Base-by-base conservation (phyloP, 768 basidiomycete genomes). In the Phylloporus sp. region DNA sequence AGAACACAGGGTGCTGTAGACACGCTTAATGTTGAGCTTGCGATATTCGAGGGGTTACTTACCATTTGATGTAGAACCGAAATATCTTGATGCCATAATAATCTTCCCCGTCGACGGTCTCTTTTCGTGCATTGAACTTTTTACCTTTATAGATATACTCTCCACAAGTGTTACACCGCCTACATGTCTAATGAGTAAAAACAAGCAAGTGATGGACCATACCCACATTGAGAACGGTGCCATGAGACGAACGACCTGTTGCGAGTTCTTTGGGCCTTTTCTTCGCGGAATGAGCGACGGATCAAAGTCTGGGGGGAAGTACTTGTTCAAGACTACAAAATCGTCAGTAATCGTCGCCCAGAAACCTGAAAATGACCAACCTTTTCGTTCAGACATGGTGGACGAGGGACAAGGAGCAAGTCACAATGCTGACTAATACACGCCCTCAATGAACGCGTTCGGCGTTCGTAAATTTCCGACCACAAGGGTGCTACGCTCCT, bases 121-220 rank as follows among this genome's bases (percentile, higher is more conserved):
- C 97, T 68, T 99, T 98, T 44, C 95, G 80, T 6, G 97, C 97
- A 61, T 99, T 98, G 76, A 99, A 99, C 72, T 99, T 99, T 77
- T 99, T 99, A 42, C 97, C 97, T 69, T 99, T 97, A 73, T 97
- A 95, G 49, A 99, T 89, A 63, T 98, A 99, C 73, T 99, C 97
- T 43, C 95, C 97, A 62, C 97, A 99, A 4, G 91, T 91, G 61
- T 93, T 95, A 63, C 88, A 89, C 60, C 91, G 84, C 89, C 90
- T 91, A 40, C 6, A 42, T 27, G 27, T 29, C n/a, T 4, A 11
- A 50, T 66, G 9, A 65, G 55, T 43, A 2, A 35, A 11, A 27
- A 24, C 16, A 11, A 23, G 24, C 2, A 0, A 22, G 32, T 8
- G 47, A 38, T 11, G 26, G 44, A 6, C 0, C 11, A 29, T 13